Evolutionary conservation across 306 rosid species (phyloP), one percentile per base, ranked within the genome.

Genomic region (Myrica gale): DNA sequence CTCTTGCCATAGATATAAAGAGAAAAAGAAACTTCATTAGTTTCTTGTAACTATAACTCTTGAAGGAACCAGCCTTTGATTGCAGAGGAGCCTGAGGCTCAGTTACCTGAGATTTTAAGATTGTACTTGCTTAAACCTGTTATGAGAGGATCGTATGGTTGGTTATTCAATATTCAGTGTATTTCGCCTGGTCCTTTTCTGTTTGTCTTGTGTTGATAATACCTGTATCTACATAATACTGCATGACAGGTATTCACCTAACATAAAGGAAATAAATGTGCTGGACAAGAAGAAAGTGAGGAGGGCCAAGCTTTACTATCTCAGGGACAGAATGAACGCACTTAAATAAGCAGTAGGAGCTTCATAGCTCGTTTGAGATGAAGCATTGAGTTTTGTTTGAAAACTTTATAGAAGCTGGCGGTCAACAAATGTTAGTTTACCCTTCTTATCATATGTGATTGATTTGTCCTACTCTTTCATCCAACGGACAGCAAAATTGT

Each of bases 181-280:
- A 1, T 26, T 26, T 7, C 4, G 47, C 3, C 52, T 72, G 12
- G 7, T 41, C 19, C 72, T 56, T 60, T 44, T 42, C 72, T n/a
- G 55, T 76, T 58, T 15, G 10, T 75, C 68, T 51, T 46, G 56
- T 54, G 67, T 77, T 52, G 76, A 51, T 46, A 72, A 69, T 79
- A 78, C 10, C 51, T 61, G 45, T 74, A 42, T 78, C 53, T 42
- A 76, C 83, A 9, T 15, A 52, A 70, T 54, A 53, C 62, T 83
- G 67, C 63, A 21, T 91, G 84, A 76, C 81, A 95, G 97, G 90
- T 92, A 95, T 84, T 95, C 97, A 6, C 99, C 99, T n/a, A 95
- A 90, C 88, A 92, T 92, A 82, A 95, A 92, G 90, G 99, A 95
- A 88, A 88, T 95, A 69, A 95, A 88, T 87, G 96, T 95, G 81